Base-by-base conservation (phyloP, 2,329 filamentous ascomycete species). In the Epichloe scottii region DNA sequence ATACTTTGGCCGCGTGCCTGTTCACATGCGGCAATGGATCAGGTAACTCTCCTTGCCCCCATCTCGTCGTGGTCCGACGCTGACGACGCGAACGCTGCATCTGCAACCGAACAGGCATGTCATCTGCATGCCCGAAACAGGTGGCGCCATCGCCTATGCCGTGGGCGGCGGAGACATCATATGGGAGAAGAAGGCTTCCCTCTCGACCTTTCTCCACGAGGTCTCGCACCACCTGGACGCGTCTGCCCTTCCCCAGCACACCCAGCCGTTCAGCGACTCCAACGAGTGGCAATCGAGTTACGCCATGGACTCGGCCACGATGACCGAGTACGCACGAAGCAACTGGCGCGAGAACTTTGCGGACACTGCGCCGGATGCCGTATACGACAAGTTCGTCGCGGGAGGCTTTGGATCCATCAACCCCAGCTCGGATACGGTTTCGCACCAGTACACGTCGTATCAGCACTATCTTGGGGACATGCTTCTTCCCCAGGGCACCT, bases 1-100 rank as follows among this genome's bases (percentile, higher is more conserved):
- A 40, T 50, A 61, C 26, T 64, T 64, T 35, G 63, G 62, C 11
- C 58, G 60, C 26, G 33, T 65, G 12, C 64, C 64, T 11, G 50
- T 65, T 12, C 58, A 57, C 46, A 63, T 62, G 54, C 57, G 64
- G 7, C 51, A 57, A 34, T 60, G 56, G 41, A 53, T 64, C 19
- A 55, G 58, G 40, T 42, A 42, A 17, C 4, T 12, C 8, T 0
- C 7, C 26, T 1, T 0, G 7, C 26, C 26, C 26, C 3, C 2
- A 30, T 30, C 8, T 11, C 26, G 26, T 4, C 3, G 26, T 30
- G 26, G 8, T 30, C 26, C 26, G 26, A 4, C 26, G 26, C 26
- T 30, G 26, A 23, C 21, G 21, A 23, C 21, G 21, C 21, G 21
- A 23, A 23, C 21, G 21, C 21, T n/a, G n/a, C 4, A 23, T 19